A percentile compares a stretch with the other conserved stretches of the same genome.
phyloP scores from a whole-genome alignment of 2,329 filamentous ascomycete genomes.

The Colletotrichum plurivorum region DNA sequence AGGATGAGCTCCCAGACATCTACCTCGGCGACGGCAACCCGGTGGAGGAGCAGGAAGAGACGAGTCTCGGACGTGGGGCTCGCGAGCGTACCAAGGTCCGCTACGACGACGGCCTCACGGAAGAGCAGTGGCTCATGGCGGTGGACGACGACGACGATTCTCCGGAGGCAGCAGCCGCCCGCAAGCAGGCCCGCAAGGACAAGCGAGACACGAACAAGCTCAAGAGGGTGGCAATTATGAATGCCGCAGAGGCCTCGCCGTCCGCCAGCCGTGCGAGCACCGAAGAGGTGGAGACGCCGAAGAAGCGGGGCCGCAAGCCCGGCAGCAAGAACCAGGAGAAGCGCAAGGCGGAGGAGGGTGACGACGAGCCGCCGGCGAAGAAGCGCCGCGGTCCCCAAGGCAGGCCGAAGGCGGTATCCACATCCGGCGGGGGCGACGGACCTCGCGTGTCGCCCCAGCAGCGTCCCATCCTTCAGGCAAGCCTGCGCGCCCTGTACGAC shows the following conservation, averaged over 20 bases:
- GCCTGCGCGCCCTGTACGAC: constrained; percentile 83
- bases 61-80: constrained; percentile 86
- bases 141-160: constrained; percentile 97
- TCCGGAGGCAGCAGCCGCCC: constrained; percentile 91
- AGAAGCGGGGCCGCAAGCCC: constrained; percentile 89
- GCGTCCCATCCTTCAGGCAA: constrained; percentile 83
- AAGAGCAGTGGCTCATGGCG: constrained; percentile 99
- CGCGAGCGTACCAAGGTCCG: constrained; percentile 94
- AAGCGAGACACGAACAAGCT: constrained; percentile 83
- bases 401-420: constrained; percentile 67
- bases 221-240: constrained; percentile 62
- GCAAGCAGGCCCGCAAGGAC: constrained; percentile 88
- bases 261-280: constrained; percentile 85
- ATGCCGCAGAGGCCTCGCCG: constrained; percentile 76
- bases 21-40: constrained; percentile 91
- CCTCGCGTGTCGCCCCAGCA: constrained; percentile 75
- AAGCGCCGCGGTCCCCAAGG: constrained; percentile 81
- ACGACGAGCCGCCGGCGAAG: constrained; percentile 83
- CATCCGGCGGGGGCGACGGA: constrained; percentile 48
- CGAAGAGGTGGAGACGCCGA: constrained; percentile 80
- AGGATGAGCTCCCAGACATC: constrained; percentile 92
- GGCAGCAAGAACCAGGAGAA: constrained; percentile 80
- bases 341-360: constrained; percentile 86
- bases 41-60: constrained; percentile 82
- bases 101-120: constrained; percentile 97